These are phyloP conservation scores for Dryas drummondii DNA, from an alignment of 306 rosid species.

Conservation along the genomic window DNA sequence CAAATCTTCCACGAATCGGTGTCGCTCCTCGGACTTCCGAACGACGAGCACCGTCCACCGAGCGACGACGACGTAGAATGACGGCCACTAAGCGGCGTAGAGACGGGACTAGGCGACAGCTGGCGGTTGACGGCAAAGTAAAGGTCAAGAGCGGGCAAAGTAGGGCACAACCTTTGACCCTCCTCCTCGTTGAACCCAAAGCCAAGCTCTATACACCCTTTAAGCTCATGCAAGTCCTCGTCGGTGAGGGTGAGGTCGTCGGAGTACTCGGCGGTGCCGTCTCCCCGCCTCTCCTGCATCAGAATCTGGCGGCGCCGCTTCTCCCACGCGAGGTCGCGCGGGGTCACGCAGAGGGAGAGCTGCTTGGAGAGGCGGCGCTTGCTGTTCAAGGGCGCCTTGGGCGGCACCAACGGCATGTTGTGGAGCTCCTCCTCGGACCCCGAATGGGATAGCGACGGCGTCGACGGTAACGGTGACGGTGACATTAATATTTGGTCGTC, in stretches of 20 bases:
- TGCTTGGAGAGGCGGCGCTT: slow-evolving; percentile 53
- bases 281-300: slow-evolving; percentile 43
- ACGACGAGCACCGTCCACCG: slow-evolving; percentile 46
- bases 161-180: slow-evolving; percentile 63
- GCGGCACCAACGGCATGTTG: slow-evolving; percentile 46
- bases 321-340: slow-evolving; percentile 80
- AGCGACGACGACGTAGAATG: slow-evolving; percentile 45
- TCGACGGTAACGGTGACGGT: not conserved
- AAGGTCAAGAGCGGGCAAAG: slow-evolving; percentile 91
- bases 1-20: slow-evolving; percentile 80
- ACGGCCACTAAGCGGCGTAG: slow-evolving; percentile 52
- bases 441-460: slow-evolving; percentile 4
- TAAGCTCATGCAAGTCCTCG: slow-evolving; percentile 76
- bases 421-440: slow-evolving; percentile 46
- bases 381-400: slow-evolving; percentile 29
- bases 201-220: slow-evolving; percentile 82
- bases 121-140: slow-evolving; percentile 88
- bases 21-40: slow-evolving; percentile 49
- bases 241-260: slow-evolving; percentile 51
- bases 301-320: slow-evolving; percentile 52
- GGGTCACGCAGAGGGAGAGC: slow-evolving; percentile 51
- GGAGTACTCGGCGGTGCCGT: slow-evolving; percentile 21
- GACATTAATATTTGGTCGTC: not conserved
- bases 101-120: slow-evolving; percentile 43
- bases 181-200: slow-evolving; percentile 92